Conservation (phyloP, 805 yeast genomes). For the Grigorovia jiainica region DNA sequence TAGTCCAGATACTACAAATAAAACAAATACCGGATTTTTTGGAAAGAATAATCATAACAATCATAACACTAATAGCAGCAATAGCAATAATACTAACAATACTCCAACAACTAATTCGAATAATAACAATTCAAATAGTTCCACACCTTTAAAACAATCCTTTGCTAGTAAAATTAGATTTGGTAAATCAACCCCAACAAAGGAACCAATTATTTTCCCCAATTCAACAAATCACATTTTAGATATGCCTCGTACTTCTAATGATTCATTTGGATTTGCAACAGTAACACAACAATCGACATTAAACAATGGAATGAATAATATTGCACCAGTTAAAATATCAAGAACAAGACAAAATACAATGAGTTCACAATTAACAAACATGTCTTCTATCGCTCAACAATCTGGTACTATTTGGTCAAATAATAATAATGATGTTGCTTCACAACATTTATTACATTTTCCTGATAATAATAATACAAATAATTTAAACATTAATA, state of each 20-base stretch:
- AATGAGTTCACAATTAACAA: slow-evolving; percentile 28
- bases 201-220: slow-evolving; percentile 21
- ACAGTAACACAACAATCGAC: slow-evolving; percentile 7
- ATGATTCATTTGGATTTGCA: slow-evolving; percentile 22
- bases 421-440: slow-evolving; percentile 12
- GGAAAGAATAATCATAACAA: background rate
- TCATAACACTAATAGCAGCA: background rate
- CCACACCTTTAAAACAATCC: background rate
- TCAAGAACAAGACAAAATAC: slow-evolving; percentile 29
- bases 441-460: slow-evolving; percentile 9
- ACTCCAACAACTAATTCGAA: background rate
- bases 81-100: too few species aligned
- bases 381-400: slow-evolving; percentile 18
- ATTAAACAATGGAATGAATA: background rate
- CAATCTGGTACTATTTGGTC: slow-evolving; percentile 21
- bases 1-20: background rate
- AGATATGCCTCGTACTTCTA: slow-evolving; percentile 23
- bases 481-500: too few species aligned
- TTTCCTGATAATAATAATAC: slow-evolving; percentile 8
- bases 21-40: background rate
- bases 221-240: slow-evolving; percentile 17
- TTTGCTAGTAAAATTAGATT: slow-evolving; percentile 1
- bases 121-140: background rate
- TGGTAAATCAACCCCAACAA: slow-evolving; percentile 23
- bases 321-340: slow-evolving; percentile 7